These are phyloP conservation scores for Trichoderma atroviride DNA, from an alignment of 2,329 filamentous ascomycete species.

Conservation along the genomic window DNA sequence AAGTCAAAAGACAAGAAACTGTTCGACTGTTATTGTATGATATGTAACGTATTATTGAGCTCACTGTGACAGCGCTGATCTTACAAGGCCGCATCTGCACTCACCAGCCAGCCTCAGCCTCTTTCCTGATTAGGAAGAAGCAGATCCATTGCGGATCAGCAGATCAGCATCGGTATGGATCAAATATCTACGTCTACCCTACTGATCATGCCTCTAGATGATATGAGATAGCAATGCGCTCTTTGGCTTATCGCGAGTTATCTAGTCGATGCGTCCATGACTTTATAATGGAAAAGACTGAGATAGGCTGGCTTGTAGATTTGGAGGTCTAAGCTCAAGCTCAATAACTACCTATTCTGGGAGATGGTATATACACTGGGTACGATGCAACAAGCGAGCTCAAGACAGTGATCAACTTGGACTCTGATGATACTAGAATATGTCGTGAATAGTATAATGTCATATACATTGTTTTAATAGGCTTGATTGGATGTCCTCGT, in stretches of 20 bases:
- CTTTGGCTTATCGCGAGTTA: background rate
- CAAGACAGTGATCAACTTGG: constrained; percentile 31
- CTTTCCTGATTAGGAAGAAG: background rate
- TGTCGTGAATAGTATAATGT: constrained; percentile 32
- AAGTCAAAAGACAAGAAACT: background rate
- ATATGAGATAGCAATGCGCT: background rate
- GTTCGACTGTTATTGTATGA: no score
- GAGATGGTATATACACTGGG: constrained; percentile 34
- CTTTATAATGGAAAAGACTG: background rate
- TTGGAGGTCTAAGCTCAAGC: constrained; percentile 32
- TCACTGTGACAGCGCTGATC: background rate
- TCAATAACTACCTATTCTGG: constrained; percentile 33
- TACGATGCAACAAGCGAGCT: constrained; percentile 39
- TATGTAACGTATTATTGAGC: background rate
- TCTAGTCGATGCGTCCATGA: background rate
- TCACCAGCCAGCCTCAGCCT: background rate
- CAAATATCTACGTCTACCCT: background rate
- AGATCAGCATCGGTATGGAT: background rate
- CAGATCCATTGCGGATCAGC: constrained; percentile 9
- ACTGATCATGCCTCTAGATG: no score
- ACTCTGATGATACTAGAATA: constrained; percentile 33
- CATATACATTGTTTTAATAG: constrained; percentile 15
- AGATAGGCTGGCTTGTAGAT: constrained; percentile 29
- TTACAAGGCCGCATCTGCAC: background rate
- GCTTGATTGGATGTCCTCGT: background rate